These are phyloP conservation scores for Hypoxylon sp. DNA, from an alignment of 2,329 filamentous ascomycete genomes.

Conservation along the genomic window DNA sequence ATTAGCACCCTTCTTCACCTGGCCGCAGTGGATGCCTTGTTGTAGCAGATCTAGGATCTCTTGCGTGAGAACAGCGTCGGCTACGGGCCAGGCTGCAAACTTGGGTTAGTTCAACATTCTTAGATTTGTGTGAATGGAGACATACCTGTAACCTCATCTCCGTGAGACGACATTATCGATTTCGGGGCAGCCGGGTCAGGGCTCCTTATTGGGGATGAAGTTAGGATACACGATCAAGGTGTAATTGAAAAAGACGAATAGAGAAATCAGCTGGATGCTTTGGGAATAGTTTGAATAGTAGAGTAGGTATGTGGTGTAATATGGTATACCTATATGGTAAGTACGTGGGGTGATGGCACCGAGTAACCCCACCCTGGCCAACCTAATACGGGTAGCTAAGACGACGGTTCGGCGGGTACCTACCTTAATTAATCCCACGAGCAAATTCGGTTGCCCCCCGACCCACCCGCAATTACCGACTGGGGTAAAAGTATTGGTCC, in stretches of 20 bases:
- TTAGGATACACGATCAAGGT: neutral
- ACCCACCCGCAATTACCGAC: conserved; percentile 34
- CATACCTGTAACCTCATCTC: neutral
- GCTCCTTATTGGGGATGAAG: neutral
- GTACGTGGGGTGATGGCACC: neutral
- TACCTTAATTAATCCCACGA: conserved; percentile 24
- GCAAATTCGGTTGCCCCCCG: conserved; percentile 38
- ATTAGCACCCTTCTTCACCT: neutral
- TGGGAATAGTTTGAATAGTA: neutral
- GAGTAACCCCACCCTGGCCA: neutral
- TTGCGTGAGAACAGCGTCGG: neutral
- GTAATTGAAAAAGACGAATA: neutral
- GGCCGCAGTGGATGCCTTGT: neutral
- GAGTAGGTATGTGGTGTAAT: neutral
- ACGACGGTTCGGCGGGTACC: conserved; percentile 26
- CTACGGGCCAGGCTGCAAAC: neutral
- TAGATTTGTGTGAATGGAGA: conserved; percentile 5
- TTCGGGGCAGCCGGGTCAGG: neutral
- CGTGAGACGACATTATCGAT: neutral
- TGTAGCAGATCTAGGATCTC: conserved; percentile 1
- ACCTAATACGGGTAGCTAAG: conserved; percentile 1
- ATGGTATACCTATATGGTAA: conserved; percentile 1
- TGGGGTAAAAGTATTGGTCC: conserved; percentile 34
- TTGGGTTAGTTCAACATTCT: neutral
- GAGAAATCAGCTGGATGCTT: neutral